Percentiles rank a stretch among this genome's conserved stretches.
Evolutionary conservation across 148 eudicot species (phyloP).

Genomic region (Oxyria digyna): DNA sequence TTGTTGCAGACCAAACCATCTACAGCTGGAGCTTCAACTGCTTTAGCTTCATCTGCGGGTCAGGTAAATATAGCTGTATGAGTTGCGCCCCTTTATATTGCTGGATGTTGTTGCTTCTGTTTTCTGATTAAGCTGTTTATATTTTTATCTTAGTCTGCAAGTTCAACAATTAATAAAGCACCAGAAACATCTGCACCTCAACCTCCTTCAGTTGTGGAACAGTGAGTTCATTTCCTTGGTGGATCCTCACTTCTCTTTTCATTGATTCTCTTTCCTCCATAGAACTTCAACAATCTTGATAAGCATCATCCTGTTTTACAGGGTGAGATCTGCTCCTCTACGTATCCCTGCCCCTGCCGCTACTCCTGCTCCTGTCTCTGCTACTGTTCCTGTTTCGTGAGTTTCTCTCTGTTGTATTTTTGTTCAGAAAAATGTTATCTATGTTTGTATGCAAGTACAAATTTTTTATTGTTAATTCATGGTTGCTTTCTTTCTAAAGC

Average conservation of each 20-base stretch:
- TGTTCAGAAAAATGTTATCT: not conserved
- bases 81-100: not conserved
- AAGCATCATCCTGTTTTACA: conserved; percentile 9
- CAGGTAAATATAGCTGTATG: conserved; percentile 23
- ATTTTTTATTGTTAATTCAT: not conserved
- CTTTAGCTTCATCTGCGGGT: conserved; percentile 31
- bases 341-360: conserved; percentile 24
- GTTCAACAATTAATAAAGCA: conserved; percentile 18
- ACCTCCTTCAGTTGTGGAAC: conserved; percentile 22
- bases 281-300: not conserved
- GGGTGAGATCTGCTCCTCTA: conserved; percentile 27
- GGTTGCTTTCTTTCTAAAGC: not conserved
- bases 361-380: conserved; percentile 15
- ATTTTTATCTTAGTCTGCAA: conserved; percentile 24
- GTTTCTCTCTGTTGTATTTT: conserved; percentile 13
- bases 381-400: conserved; percentile 27
- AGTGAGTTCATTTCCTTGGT: conserved; percentile 25
- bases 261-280: not conserved
- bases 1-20: conserved; percentile 44
- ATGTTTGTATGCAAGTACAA: not conserved
- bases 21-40: conserved; percentile 39
- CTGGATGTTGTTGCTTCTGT: not conserved
- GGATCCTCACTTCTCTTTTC: not conserved
- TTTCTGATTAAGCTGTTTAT: not conserved
- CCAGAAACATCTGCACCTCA: conserved; percentile 26